phyloP scores from a whole-genome alignment of 805 yeast genomes.

The Saccharomycopsis olivae region DNA sequence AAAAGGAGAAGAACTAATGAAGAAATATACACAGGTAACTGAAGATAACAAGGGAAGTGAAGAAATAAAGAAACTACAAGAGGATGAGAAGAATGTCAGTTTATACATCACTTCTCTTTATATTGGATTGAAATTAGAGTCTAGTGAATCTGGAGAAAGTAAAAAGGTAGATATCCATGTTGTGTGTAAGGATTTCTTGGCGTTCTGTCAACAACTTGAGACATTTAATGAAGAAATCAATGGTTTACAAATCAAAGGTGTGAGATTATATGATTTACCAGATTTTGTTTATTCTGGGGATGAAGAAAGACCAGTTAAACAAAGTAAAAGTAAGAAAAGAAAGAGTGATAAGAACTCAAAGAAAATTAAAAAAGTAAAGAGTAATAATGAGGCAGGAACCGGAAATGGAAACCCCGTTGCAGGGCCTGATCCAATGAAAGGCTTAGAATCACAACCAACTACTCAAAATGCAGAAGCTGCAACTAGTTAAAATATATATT shows the following conservation, averaged over 20 bases:
- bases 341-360: conserved; percentile 32
- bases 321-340: conserved; percentile 38
- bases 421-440: too few species aligned
- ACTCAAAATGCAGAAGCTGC: background rate
- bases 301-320: conserved; percentile 65
- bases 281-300: conserved; percentile 68
- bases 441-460: too few species aligned
- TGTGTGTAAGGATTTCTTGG: conserved; percentile 85
- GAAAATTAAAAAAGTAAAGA: conserved; percentile 21
- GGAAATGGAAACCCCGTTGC: background rate
- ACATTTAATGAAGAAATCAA: conserved; percentile 51
- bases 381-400: conserved; percentile 6
- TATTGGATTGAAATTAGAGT: conserved; percentile 54
- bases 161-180: conserved; percentile 73
- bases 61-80: conserved; percentile 21
- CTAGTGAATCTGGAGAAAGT: conserved; percentile 36
- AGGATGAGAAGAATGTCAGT: conserved; percentile 12
- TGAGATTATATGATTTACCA: conserved; percentile 73
- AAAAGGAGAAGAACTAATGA: conserved; percentile 37
- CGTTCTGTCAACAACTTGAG: conserved; percentile 64
- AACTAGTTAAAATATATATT: too few species aligned
- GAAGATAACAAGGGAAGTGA: conserved; percentile 28
- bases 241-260: conserved; percentile 50
- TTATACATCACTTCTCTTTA: conserved; percentile 49
- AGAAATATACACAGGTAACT: conserved; percentile 26